A percentile compares a stretch with the other conserved stretches of the same genome.
Conservation (phyloP, 148 eudicot species). For the Silene conica region DNA sequence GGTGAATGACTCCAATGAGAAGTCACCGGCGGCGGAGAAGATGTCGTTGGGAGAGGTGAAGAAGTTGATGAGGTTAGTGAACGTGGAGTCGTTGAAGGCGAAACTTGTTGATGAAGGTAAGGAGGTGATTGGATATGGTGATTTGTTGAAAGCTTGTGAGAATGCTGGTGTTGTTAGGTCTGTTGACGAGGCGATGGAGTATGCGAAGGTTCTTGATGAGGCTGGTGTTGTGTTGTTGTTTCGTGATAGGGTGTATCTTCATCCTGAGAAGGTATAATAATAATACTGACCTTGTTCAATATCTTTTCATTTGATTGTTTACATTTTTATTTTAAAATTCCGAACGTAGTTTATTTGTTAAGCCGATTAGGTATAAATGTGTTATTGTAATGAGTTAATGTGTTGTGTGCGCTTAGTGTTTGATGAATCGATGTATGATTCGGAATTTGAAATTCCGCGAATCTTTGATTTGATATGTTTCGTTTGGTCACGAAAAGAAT, state of each 20-base stretch:
- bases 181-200: slow-evolving; percentile 51
- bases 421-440: not conserved
- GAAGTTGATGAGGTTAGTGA: slow-evolving; percentile 75
- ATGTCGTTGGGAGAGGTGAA: slow-evolving; percentile 60
- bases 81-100: slow-evolving; percentile 67
- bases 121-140: slow-evolving; percentile 61
- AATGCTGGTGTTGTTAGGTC: slow-evolving; percentile 66
- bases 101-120: slow-evolving; percentile 60
- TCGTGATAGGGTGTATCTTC: slow-evolving; percentile 79
- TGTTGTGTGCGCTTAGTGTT: too few relatives aligned
- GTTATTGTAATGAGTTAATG: too few relatives aligned
- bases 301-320: not conserved
- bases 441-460: not conserved
- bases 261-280: slow-evolving; percentile 70
- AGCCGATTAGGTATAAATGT: too few relatives aligned
- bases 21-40: slow-evolving; percentile 14
- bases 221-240: slow-evolving; percentile 84
- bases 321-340: not conserved
- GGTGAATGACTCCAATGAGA: not conserved
- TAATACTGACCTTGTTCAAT: not conserved
- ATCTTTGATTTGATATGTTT: not conserved
- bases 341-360: too few relatives aligned
- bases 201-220: slow-evolving; percentile 70
- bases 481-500: not conserved
- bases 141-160: slow-evolving; percentile 57